Conservation (phyloP, 2,329 filamentous ascomycete genomes). For the Epichloe glyceriae region DNA sequence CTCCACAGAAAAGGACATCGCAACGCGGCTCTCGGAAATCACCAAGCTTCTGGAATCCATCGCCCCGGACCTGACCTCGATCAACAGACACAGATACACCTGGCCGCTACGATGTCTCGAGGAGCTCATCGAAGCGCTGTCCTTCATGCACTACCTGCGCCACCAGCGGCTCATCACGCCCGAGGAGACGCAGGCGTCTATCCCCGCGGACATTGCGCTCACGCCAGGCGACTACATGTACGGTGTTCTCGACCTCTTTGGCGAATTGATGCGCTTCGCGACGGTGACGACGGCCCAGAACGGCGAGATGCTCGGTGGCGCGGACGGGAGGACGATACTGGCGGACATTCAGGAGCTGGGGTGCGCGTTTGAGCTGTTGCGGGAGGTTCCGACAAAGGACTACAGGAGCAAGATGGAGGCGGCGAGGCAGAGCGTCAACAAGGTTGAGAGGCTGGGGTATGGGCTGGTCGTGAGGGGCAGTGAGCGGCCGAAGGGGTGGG, state of each 20-base stretch:
- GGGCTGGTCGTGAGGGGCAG: constrained; percentile 75
- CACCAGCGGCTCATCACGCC: constrained; percentile 62
- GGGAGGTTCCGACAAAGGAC: constrained; percentile 40
- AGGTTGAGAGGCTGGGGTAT: constrained; percentile 86
- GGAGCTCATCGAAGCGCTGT: constrained; percentile 85
- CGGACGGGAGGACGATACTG: constrained; percentile 47
- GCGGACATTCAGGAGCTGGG: constrained; percentile 70
- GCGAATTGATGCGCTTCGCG: constrained; percentile 94
- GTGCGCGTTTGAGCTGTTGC: constrained; percentile 61
- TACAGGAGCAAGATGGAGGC: constrained; percentile 71
- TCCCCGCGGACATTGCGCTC: constrained; percentile 45
- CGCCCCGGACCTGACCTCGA: constrained; percentile 57
- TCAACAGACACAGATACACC: constrained; percentile 75
- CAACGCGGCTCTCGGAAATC: constrained; percentile 59
- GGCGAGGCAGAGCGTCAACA: constrained; percentile 79
- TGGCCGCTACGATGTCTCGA: constrained; percentile 75
- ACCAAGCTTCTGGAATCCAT: constrained; percentile 53
- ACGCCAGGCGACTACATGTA: constrained; percentile 78
- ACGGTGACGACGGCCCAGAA: constrained; percentile 75
- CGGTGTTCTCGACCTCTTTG: constrained; percentile 85
- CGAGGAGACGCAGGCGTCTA: constrained; percentile 39
- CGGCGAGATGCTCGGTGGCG: constrained; percentile 34
- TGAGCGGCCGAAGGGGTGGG: constrained; percentile 84
- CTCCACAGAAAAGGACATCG: constrained; percentile 57
- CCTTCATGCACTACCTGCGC: constrained; percentile 77